Evolutionary conservation across 192 early-diverging fungal genomes (phyloP), one percentile per base, ranked within the genome.

Genomic region (Haplosporangium gracile): DNA sequence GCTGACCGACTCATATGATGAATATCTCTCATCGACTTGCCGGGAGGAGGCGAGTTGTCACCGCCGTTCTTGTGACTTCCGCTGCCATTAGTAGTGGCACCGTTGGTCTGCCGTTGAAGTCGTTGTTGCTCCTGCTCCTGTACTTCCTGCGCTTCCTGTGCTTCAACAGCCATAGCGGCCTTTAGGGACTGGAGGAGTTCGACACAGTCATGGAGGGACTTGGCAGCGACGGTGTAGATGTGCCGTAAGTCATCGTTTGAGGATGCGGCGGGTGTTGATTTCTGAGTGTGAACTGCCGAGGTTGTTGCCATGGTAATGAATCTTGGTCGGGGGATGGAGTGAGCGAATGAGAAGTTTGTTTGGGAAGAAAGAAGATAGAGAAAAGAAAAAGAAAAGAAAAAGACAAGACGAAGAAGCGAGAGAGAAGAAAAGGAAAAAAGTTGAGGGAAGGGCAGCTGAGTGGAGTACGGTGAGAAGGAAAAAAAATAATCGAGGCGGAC

Each of bases 211-310:
- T 81, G 55, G 0, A 86, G 55, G 0, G 79, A 80, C 18, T 71
- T 75, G 15, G 79, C 84, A 20, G 84, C 84, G 15, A 81, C 84
- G 9, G 75, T 76, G 26, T 65, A 82, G 74, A 82, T 82, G 43
- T 82, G 74, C n/a, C 51, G 39, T 7, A 65, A 42, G 18, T 68
- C 55, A 38, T 70, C 69, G 40, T 22, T 70, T 39, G 34, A 22
- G 69, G 40, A 42, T 42, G 34, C n/a, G 13, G 51, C 9, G 29
- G 43, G 18, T 47, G 10, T 29, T 34, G 36, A 43, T 65, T 40
- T 18, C 20, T 76, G 55, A 60, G 7, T 63, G 38, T 76, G 53
- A 26, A 26, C 16, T 32, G 1, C 32, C 68, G 34, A 65, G 16
- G 39, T 36, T 24, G 74, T 34, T 39, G 47, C 49, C 45, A 40